Percentiles rank a stretch among this genome's conserved stretches.
These are phyloP conservation scores for Cladophialophora psammophila DNA, from an alignment of 2,329 filamentous ascomycete species.

Conservation along the genomic window DNA sequence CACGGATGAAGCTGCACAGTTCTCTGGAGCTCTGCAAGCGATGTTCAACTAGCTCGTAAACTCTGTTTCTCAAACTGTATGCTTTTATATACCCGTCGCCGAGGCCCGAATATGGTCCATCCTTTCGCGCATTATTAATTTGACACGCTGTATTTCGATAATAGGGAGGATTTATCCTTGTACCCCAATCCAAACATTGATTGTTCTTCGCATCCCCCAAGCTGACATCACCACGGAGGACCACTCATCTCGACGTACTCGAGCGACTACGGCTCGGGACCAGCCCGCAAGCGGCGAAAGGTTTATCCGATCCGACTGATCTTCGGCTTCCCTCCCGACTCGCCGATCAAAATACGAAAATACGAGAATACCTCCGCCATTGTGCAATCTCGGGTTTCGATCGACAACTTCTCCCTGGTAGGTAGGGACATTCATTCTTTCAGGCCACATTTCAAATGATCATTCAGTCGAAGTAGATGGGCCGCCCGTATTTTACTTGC, in stretches of 20 bases:
- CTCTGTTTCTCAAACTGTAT: too few relatives aligned
- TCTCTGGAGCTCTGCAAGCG: too few relatives aligned
- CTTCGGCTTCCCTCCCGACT: not conserved
- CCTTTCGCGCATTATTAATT: not conserved
- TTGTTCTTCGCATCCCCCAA: not conserved
- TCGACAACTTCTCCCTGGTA: not conserved
- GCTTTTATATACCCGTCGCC: not conserved
- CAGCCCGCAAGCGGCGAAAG: not conserved
- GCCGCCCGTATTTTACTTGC: too few relatives aligned
- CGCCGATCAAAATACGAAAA: not conserved
- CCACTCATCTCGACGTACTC: not conserved
- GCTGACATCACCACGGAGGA: not conserved
- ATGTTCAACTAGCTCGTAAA: too few relatives aligned
- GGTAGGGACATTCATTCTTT: too few relatives aligned
- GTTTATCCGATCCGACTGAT: not conserved
- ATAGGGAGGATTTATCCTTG: not conserved
- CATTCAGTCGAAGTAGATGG: too few relatives aligned
- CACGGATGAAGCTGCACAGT: too few relatives aligned
- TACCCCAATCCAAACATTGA: not conserved
- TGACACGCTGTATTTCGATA: not conserved
- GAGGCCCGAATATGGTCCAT: not conserved
- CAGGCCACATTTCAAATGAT: too few relatives aligned
- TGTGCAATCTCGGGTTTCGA: too few relatives aligned
- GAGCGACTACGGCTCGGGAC: not conserved
- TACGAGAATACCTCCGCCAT: too few relatives aligned